A percentile compares a stretch with the other conserved stretches of the same genome.
These are phyloP conservation scores for Talaromyces sp. DNA, from an alignment of 2,329 filamentous ascomycete species.

Conservation along the genomic window DNA sequence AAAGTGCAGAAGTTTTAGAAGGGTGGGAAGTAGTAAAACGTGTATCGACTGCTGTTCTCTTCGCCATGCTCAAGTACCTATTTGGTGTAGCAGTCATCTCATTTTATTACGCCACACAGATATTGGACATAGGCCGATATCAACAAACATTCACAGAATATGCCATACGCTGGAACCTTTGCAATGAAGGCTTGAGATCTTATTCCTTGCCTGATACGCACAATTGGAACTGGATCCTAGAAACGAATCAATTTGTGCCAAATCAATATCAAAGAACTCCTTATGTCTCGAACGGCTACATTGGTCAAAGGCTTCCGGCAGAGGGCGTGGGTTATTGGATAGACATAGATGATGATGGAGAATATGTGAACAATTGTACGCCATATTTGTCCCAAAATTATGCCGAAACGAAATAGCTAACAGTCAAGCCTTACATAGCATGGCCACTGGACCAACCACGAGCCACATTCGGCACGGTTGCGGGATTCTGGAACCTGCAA, in stretches of 20 bases:
- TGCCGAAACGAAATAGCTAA: background rate
- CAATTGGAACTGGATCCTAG: conserved; percentile 12
- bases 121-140: background rate
- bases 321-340: conserved; percentile 21
- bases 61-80: background rate
- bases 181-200: background rate
- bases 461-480: conserved; percentile 19
- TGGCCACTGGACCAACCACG: conserved; percentile 22
- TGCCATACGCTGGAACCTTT: background rate
- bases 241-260: conserved; percentile 16
- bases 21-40: background rate
- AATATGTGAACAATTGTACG: conserved; percentile 17
- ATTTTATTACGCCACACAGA: background rate
- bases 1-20: background rate
- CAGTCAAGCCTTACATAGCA: background rate
- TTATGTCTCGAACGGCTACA: conserved; percentile 20
- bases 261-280: conserved; percentile 19
- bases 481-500: conserved; percentile 20
- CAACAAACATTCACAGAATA: background rate
- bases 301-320: conserved; percentile 18
- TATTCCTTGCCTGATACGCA: background rate
- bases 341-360: conserved; percentile 11
- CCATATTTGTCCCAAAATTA: background rate
- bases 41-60: background rate
- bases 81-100: background rate